These are phyloP conservation scores for Zancudomyces culisetae DNA, from an alignment of 371 early-diverging fungal species.

Conservation along the genomic window DNA sequence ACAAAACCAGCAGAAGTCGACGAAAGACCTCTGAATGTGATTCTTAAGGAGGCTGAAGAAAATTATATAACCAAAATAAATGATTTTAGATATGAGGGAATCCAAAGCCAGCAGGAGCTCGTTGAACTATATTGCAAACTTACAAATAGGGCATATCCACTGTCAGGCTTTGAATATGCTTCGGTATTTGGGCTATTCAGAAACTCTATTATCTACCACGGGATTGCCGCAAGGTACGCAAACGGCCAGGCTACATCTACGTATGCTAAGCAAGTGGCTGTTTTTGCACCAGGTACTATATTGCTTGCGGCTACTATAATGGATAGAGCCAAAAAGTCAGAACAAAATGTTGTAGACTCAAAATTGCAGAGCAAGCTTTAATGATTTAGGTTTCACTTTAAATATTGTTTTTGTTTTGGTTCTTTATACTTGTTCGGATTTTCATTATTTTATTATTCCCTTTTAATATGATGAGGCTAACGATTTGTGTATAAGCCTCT, in stretches of 20 bases:
- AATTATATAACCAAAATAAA: background rate
- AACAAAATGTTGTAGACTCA: too few relatives aligned
- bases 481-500: too few relatives aligned
- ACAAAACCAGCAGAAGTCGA: too few relatives aligned
- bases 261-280: slow-evolving; percentile 8
- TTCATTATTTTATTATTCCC: too few relatives aligned
- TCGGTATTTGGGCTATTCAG: slow-evolving; percentile 24
- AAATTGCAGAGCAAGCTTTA: too few relatives aligned
- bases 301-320: too few relatives aligned
- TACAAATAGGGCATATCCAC: slow-evolving; percentile 11
- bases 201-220: slow-evolving; percentile 61
- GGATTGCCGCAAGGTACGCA: slow-evolving; percentile 72
- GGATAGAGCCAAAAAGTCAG: too few relatives aligned
- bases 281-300: background rate
- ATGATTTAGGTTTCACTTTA: too few relatives aligned
- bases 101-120: slow-evolving; percentile 25
- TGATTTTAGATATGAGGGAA: background rate
- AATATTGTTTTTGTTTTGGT: too few relatives aligned
- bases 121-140: slow-evolving; percentile 12
- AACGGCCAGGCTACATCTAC: slow-evolving; percentile 64
- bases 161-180: slow-evolving; percentile 17
- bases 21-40: too few relatives aligned
- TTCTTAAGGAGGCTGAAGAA: background rate
- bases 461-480: too few relatives aligned
- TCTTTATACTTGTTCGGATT: too few relatives aligned